These are phyloP conservation scores for Dothistroma pini DNA, from an alignment of 2,329 filamentous ascomycete species.

Conservation along the genomic window DNA sequence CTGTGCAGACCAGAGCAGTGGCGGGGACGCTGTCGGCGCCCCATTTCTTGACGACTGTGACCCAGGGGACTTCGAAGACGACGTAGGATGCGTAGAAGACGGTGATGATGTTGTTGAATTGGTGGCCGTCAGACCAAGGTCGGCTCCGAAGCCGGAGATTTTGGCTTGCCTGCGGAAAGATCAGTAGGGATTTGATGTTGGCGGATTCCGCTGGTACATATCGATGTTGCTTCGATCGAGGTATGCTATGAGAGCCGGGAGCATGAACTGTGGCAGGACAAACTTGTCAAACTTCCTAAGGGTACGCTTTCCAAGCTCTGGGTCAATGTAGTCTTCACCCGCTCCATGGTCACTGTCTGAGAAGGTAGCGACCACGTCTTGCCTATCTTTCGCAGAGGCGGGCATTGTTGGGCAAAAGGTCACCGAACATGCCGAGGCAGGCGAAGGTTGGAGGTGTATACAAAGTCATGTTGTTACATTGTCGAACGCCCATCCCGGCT, in stretches of 20 bases:
- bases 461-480: too few species aligned
- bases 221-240: slow-evolving; percentile 21
- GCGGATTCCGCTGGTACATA: too few species aligned
- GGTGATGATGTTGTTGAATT: slow-evolving; percentile 23
- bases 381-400: background rate
- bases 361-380: background rate
- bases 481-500: too few species aligned
- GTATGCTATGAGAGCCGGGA: slow-evolving; percentile 18
- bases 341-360: background rate
- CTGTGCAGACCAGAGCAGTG: too few species aligned
- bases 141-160: slow-evolving; percentile 22
- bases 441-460: too few species aligned
- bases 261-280: slow-evolving; percentile 17
- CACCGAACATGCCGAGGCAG: too few species aligned
- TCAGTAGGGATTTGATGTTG: too few species aligned
- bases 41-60: slow-evolving; percentile 26
- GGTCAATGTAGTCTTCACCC: slow-evolving; percentile 4
- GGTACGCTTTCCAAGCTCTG: slow-evolving; percentile 11
- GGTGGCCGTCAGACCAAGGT: slow-evolving; percentile 16
- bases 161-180: slow-evolving; percentile 17
- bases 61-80: slow-evolving; percentile 21
- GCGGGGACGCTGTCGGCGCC: slow-evolving; percentile 25
- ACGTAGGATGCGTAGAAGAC: slow-evolving; percentile 23
- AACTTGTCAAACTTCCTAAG: slow-evolving; percentile 20
- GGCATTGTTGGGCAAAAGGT: too few species aligned